These are phyloP conservation scores for Raffaelea arxii DNA, from an alignment of 2,329 filamentous ascomycete species.

Conservation along the genomic window DNA sequence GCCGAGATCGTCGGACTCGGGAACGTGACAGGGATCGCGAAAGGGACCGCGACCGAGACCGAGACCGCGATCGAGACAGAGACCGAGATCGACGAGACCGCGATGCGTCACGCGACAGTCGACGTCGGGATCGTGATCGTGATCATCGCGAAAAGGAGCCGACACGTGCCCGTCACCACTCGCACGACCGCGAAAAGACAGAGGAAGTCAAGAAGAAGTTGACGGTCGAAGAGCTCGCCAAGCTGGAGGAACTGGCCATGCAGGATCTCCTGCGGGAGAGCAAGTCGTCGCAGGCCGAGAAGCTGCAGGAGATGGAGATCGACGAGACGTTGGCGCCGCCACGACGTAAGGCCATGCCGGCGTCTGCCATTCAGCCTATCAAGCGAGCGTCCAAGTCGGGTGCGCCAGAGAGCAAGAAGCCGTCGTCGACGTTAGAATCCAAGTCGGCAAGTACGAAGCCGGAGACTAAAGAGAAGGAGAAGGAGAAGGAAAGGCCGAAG, in stretches of 20 bases:
- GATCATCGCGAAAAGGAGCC: conserved; percentile 11
- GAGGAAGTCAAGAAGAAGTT: conserved; percentile 43
- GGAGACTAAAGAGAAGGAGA: conserved; percentile 9
- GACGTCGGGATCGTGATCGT: conserved; percentile 11
- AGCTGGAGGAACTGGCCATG: conserved; percentile 48
- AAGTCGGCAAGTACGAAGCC: neutral
- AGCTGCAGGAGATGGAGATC: conserved; percentile 45
- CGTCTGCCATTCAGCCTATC: conserved; percentile 51
- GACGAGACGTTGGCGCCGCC: conserved; percentile 47
- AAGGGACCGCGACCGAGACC: conserved; percentile 15
- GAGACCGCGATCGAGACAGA: conserved; percentile 16
- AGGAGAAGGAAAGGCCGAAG: neutral
- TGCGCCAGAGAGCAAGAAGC: conserved; percentile 29
- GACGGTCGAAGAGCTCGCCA: conserved; percentile 47
- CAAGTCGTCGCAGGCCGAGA: conserved; percentile 32
- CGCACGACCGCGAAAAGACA: conserved; percentile 28
- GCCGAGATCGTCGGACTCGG: neutral
- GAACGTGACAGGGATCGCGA: conserved; percentile 14
- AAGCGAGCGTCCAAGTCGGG: conserved; percentile 33
- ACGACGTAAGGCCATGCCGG: conserved; percentile 39
- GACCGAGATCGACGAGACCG: conserved; percentile 9
- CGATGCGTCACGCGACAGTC: conserved; percentile 19
- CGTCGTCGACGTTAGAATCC: conserved; percentile 13
- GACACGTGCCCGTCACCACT: conserved; percentile 17
- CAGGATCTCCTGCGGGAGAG: conserved; percentile 51